A percentile compares a stretch with the other conserved stretches of the same genome.
These are phyloP conservation scores for Pichia manshurica DNA, from an alignment of 805 yeast genomes.

Conservation along the genomic window DNA sequence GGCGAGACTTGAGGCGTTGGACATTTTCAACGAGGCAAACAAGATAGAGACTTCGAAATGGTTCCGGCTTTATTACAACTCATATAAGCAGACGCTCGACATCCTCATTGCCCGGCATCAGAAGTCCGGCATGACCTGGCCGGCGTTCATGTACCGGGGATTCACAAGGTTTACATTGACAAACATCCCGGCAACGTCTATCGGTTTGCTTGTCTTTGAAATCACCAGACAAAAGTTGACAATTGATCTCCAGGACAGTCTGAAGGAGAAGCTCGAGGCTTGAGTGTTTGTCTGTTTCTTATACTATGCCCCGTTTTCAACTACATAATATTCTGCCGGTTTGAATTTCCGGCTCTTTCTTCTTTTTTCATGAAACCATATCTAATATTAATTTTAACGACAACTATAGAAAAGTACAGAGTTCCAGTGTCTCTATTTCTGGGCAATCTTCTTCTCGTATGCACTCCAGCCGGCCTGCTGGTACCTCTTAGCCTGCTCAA, in stretches of 20 bases:
- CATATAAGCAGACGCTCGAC: constrained; percentile 69
- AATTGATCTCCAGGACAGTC: constrained; percentile 23
- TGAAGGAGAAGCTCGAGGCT: constrained; percentile 9
- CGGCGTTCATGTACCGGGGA: constrained; percentile 72
- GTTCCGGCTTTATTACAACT: constrained; percentile 56
- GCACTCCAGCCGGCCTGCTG: constrained; percentile 95
- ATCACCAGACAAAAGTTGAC: constrained; percentile 52
- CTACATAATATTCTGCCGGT: no score
- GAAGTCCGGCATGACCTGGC: constrained; percentile 52
- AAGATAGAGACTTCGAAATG: constrained; percentile 23
- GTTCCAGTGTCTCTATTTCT: constrained; percentile 28
- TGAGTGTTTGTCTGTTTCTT: no score
- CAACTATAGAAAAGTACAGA: no score
- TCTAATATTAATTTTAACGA: no score
- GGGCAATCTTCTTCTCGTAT: constrained; percentile 38
- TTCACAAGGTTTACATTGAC: constrained; percentile 65
- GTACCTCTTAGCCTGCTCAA: constrained; percentile 81
- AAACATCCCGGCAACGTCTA: constrained; percentile 82
- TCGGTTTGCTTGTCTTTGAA: constrained; percentile 81
- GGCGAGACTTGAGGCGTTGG: constrained; percentile 74
- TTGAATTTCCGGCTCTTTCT: no score
- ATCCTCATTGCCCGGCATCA: constrained; percentile 51
- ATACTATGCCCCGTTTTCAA: no score
- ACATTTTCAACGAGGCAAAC: constrained; percentile 44
- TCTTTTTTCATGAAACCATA: no score